These are phyloP conservation scores for Colletotrichum zoysiae DNA, from an alignment of 2,329 filamentous ascomycete genomes.

Conservation along the genomic window DNA sequence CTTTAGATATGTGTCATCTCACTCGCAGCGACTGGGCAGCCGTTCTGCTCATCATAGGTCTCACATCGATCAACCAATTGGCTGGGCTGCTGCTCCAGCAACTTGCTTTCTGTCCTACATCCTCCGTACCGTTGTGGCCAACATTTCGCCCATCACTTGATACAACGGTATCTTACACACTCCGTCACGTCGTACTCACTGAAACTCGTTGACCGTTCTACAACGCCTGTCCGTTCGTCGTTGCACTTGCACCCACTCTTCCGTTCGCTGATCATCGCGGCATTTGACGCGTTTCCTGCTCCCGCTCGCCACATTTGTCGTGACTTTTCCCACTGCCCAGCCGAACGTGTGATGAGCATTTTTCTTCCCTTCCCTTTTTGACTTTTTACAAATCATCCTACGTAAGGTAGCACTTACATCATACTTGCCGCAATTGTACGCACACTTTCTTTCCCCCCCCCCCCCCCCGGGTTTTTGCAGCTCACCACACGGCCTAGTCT, in stretches of 20 bases:
- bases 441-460: background rate
- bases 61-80: background rate
- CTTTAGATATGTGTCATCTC: background rate
- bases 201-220: slow-evolving; percentile 1
- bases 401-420: slow-evolving; percentile 6
- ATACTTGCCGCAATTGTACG: background rate
- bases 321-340: slow-evolving; percentile 18
- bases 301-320: slow-evolving; percentile 24
- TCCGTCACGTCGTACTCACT: background rate
- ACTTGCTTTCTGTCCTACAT: slow-evolving; percentile 18
- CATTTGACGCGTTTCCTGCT: slow-evolving; percentile 8
- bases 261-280: background rate
- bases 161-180: slow-evolving; percentile 10
- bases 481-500: slow-evolving; percentile 14
- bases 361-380: background rate
- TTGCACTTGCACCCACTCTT: slow-evolving; percentile 9
- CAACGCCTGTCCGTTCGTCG: background rate
- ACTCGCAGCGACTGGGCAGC: slow-evolving; percentile 31
- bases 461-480: background rate
- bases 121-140: background rate
- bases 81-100: slow-evolving; percentile 6
- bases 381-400: slow-evolving; percentile 15
- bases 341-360: slow-evolving; percentile 1
- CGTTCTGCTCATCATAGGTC: slow-evolving; percentile 28
- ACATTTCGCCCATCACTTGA: slow-evolving; percentile 6